These are phyloP conservation scores for Ganoderma lucidum DNA, from an alignment of 1,284 basidiomycete species.

Conservation along the genomic window DNA sequence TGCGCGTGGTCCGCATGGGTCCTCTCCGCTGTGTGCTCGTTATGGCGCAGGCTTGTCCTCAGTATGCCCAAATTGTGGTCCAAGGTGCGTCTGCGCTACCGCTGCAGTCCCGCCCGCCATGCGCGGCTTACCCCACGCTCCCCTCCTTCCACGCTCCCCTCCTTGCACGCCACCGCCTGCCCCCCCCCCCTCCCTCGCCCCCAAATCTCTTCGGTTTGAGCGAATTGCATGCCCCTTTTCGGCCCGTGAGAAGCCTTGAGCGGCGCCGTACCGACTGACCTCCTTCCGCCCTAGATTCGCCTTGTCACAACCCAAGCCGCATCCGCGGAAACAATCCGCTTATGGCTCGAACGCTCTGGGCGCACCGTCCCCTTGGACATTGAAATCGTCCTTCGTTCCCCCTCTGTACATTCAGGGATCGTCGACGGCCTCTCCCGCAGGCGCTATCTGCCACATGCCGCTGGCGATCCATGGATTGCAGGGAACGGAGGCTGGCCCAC, in stretches of 20 bases:
- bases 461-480: slow-evolving; percentile 33
- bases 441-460: slow-evolving; percentile 35
- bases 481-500: slow-evolving; percentile 32
- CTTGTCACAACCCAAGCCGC: slow-evolving; percentile 71
- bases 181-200: neutral
- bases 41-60: slow-evolving; percentile 69
- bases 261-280: slow-evolving; percentile 21
- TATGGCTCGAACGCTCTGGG: slow-evolving; percentile 83
- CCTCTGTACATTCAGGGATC: slow-evolving; percentile 25
- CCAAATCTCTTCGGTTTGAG: slow-evolving; percentile 8
- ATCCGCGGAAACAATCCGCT: slow-evolving; percentile 77
- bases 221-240: slow-evolving; percentile 17
- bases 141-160: neutral
- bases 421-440: slow-evolving; percentile 34
- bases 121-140: slow-evolving; percentile 7
- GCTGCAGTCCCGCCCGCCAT: slow-evolving; percentile 5
- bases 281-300: slow-evolving; percentile 59
- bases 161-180: slow-evolving; percentile 5
- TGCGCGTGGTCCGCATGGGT: slow-evolving; percentile 76
- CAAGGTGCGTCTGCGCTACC: slow-evolving; percentile 57
- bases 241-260: slow-evolving; percentile 16
- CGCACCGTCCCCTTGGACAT: slow-evolving; percentile 73
- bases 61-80: slow-evolving; percentile 76
- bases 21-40: slow-evolving; percentile 65
- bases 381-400: slow-evolving; percentile 73